Conservation (phyloP, 345 rosid species). For the Citrus sp. region DNA sequence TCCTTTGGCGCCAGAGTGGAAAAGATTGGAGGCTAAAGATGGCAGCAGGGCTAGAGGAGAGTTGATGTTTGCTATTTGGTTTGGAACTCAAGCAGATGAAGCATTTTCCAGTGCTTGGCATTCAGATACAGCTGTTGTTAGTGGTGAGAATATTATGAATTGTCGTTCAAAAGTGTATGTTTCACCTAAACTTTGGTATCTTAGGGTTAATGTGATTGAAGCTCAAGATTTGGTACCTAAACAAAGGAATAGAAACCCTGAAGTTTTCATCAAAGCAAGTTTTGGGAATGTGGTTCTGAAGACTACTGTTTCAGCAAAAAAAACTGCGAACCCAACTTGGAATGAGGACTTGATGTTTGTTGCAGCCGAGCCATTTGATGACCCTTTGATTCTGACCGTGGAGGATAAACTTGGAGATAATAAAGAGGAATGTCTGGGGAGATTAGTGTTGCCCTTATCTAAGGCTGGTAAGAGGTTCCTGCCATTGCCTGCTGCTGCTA, state of each 20-base stretch:
- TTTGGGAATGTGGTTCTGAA: constrained; percentile 31
- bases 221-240: constrained; percentile 44
- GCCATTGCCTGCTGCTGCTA: constrained; percentile 11
- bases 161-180: constrained; percentile 37
- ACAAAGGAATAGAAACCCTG: constrained; percentile 25
- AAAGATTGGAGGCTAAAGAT: constrained; percentile 27
- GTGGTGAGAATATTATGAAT: constrained; percentile 23
- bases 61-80: constrained; percentile 44
- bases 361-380: constrained; percentile 46
- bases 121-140: constrained; percentile 33
- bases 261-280: constrained; percentile 34
- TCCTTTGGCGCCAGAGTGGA: constrained; percentile 44
- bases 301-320: constrained; percentile 28
- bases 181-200: constrained; percentile 43
- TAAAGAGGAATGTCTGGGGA: constrained; percentile 35
- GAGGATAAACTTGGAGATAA: constrained; percentile 29
- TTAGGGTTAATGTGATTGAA: constrained; percentile 34
- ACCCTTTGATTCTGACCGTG: constrained; percentile 35
- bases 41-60: constrained; percentile 27
- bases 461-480: constrained; percentile 25
- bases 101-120: constrained; percentile 43
- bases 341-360: constrained; percentile 54
- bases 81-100: constrained; percentile 45
- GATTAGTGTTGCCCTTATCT: constrained; percentile 22
- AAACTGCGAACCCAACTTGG: constrained; percentile 37